Conservation (phyloP, 768 basidiomycete species). For the Lentinula guzmanii region DNA sequence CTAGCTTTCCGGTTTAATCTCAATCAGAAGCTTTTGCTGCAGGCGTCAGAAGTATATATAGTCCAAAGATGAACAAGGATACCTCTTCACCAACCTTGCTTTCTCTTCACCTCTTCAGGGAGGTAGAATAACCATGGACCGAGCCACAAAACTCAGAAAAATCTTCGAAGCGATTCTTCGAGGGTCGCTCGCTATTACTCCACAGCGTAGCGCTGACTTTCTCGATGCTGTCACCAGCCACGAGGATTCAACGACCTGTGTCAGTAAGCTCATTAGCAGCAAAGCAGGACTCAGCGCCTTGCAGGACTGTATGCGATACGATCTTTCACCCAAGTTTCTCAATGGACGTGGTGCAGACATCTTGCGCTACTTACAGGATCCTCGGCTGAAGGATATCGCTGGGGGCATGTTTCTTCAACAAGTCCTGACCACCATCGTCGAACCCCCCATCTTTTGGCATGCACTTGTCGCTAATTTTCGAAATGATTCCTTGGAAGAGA, state of each 20-base stretch:
- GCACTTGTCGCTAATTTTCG: constrained; percentile 29
- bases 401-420: constrained; percentile 36
- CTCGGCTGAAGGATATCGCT: constrained; percentile 29
- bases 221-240: constrained; percentile 40
- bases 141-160: not conserved
- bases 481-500: constrained; percentile 22
- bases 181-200: not conserved
- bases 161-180: not conserved
- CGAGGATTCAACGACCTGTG: constrained; percentile 28
- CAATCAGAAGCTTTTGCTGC: too few relatives aligned
- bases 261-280: constrained; percentile 27
- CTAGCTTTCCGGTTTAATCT: too few relatives aligned
- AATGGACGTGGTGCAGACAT: constrained; percentile 34
- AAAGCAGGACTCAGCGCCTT: constrained; percentile 29
- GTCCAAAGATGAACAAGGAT: not conserved
- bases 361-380: constrained; percentile 30
- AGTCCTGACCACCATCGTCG: constrained; percentile 34
- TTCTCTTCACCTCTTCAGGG: not conserved
- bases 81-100: not conserved
- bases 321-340: constrained; percentile 32
- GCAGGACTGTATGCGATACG: constrained; percentile 34
- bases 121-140: not conserved
- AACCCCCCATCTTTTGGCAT: constrained; percentile 50
- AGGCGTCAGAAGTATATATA: not conserved
- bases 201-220: constrained; percentile 19